phyloP scores from a whole-genome alignment of 2,329 filamentous ascomycete genomes.

The Metarhizium rileyi region DNA sequence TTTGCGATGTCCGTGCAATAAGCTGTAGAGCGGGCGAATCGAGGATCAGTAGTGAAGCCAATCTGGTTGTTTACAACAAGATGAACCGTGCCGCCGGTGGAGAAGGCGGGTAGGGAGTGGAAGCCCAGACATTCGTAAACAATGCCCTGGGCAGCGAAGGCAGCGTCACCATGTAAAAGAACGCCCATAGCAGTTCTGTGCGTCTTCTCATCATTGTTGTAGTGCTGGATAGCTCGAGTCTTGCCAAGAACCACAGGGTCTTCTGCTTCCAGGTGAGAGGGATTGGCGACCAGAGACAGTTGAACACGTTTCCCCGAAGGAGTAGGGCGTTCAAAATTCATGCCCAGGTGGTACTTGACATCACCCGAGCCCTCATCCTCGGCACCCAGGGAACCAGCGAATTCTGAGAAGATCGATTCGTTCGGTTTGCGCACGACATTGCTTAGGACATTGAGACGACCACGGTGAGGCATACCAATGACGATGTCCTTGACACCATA shows the following conservation, averaged over 20 bases:
- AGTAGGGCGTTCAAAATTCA: constrained; percentile 99
- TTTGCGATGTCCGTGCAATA: constrained; percentile 99
- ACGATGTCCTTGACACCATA: constrained; percentile 98
- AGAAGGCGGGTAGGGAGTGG: constrained; percentile 90
- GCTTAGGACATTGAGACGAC: constrained; percentile 92
- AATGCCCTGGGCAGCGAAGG: constrained; percentile 91
- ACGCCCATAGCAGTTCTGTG: constrained; percentile 91
- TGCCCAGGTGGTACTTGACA: constrained; percentile 98
- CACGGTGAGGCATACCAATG: constrained; percentile 98
- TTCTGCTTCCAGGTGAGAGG: constrained; percentile 95
- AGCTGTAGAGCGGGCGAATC: constrained; percentile 91
- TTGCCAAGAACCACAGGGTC: constrained; percentile 97
- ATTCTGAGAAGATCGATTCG: constrained; percentile 99
- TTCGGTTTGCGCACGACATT: constrained; percentile 99
- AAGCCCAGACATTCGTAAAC: constrained; percentile 99
- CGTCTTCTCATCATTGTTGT: constrained; percentile 90
- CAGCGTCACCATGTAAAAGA: constrained; percentile 91
- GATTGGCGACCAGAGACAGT: constrained; percentile 94
- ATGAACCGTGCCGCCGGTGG: constrained; percentile 94
- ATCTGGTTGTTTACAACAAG: constrained; percentile 99
- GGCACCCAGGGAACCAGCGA: constrained; percentile 76
- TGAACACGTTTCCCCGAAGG: constrained; percentile 99
- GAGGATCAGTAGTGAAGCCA: constrained; percentile 96
- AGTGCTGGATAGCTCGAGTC: constrained; percentile 95
- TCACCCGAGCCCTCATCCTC: constrained; percentile 96